Evolutionary conservation across 306 rosid genomes (phyloP), one percentile per base, ranked within the genome.

Genomic region (Medicago truncatula): DNA sequence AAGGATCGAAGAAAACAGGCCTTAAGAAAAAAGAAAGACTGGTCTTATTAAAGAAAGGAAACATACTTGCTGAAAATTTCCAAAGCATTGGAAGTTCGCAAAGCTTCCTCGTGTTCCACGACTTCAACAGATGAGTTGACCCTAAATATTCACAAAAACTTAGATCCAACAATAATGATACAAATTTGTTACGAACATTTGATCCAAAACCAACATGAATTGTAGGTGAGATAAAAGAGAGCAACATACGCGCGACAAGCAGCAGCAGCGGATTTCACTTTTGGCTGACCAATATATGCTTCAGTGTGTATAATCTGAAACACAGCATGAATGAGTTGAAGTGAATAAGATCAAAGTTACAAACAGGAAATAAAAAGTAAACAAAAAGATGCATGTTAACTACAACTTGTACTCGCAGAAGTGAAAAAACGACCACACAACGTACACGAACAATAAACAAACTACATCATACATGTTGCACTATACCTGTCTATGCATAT

Each of bases 401-500:
- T 43, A 13, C 44, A 61, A 13, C 9, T 75, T 70, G 47, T 11
- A 25, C 50, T 13, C 17, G 0, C 62, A 72, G 56, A 31, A 79
- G 9, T 18, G 63, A n/a, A 73, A 73, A 34, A 43, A 66, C 36
- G n/a, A 9, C 36, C 20, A n/a, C 54, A 72, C 40, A 71, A 25
- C 21, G 21, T 20, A 64, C 50, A 60, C 6, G 6, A 62, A 62
- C 50, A 71, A 78, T n/a, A 31, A 31, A 49, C 40, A 46, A 46
- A 4, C 13, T 6, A 71, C 44, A 43, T 20, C n/a, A 13, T 25
- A 71, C 13, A 17, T 2, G 49, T 25, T 62, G 58, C 16, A 63
- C 10, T 15, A 6, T 88, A 93, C 98, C 97, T 95, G 97, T 86
- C 99, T 84, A 84, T 95, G 99, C 99, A 95, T 92, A 79, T 95